These are phyloP conservation scores for Phytophthora sp. DNA, from an alignment of 352 stramenopile genomes.

Conservation along the genomic window DNA sequence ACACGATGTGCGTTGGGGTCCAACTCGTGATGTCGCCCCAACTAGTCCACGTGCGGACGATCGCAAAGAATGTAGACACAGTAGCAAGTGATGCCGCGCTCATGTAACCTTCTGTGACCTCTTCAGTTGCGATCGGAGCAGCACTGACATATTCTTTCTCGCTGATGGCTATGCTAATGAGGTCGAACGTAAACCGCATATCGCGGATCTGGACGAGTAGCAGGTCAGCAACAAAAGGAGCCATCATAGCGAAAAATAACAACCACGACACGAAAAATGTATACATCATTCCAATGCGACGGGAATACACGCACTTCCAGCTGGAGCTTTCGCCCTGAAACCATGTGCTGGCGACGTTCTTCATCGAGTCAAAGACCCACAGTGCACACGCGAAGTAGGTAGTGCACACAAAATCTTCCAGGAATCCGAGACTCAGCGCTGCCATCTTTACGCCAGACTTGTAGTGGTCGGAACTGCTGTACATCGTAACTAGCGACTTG, in stretches of 20 bases:
- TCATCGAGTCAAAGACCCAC: conserved; percentile 3
- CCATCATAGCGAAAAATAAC: conserved; percentile 1
- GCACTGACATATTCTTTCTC: neutral
- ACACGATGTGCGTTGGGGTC: neutral
- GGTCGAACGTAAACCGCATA: conserved; percentile 46
- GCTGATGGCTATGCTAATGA: conserved; percentile 32
- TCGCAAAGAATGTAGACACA: neutral
- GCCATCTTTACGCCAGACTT: conserved; percentile 5
- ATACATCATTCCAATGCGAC: neutral
- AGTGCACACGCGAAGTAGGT: conserved; percentile 32
- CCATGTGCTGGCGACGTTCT: neutral
- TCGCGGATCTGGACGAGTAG: conserved; percentile 32
- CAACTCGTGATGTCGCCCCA: neutral
- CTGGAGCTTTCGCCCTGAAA: neutral
- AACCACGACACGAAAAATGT: neutral
- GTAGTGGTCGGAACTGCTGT: conserved; percentile 14
- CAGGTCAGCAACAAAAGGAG: conserved; percentile 32
- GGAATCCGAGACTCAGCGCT: conserved; percentile 32
- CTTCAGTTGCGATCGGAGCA: neutral
- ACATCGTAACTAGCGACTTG: conserved; percentile 25
- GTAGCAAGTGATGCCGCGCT: neutral
- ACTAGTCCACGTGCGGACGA: neutral
- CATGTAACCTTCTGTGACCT: neutral
- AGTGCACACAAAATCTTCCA: conserved; percentile 43
- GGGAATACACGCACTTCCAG: neutral